Evolutionary conservation across 768 basidiomycete genomes (phyloP).

Genomic region (Inosperma sp.): DNA sequence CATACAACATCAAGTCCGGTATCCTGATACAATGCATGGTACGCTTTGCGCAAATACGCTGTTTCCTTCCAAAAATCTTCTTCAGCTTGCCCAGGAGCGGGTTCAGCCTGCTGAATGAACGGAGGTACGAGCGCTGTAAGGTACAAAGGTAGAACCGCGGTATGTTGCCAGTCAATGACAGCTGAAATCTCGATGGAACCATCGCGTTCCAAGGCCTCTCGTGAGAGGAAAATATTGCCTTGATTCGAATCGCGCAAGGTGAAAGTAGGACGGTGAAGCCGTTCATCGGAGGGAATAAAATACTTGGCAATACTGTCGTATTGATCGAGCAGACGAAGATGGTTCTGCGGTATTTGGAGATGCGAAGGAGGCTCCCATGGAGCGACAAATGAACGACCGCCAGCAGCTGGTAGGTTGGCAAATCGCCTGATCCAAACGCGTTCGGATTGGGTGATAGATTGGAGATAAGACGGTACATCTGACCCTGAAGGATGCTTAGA

Average conservation of each 20-base stretch:
- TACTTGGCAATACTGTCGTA: slow-evolving; percentile 12
- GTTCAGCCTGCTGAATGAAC: slow-evolving; percentile 9
- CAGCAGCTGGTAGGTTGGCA: slow-evolving; percentile 8
- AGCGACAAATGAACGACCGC: slow-evolving; percentile 5
- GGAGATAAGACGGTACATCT: slow-evolving; percentile 12
- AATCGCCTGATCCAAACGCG: slow-evolving; percentile 10
- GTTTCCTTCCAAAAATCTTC: slow-evolving; percentile 11
- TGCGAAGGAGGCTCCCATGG: slow-evolving; percentile 11
- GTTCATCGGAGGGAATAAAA: slow-evolving; percentile 12
- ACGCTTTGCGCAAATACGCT: slow-evolving; percentile 10
- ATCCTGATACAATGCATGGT: slow-evolving; percentile 12
- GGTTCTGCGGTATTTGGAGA: slow-evolving; percentile 11
- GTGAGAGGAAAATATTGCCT: slow-evolving; percentile 12
- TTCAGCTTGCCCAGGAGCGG: slow-evolving; percentile 9
- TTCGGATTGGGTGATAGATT: slow-evolving; percentile 11
- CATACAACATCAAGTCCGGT: slow-evolving; percentile 11
- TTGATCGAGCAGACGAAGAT: slow-evolving; percentile 9
- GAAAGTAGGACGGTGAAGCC: slow-evolving; percentile 10
- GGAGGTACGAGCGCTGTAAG: slow-evolving; percentile 10
- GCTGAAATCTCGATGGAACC: slow-evolving; percentile 10
- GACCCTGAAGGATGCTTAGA: slow-evolving; percentile 9
- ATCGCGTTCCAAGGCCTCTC: slow-evolving; percentile 10
- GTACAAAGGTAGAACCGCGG: slow-evolving; percentile 10
- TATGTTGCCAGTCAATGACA: slow-evolving; percentile 10
- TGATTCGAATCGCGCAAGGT: slow-evolving; percentile 11